Conservation (phyloP, 768 basidiomycete species). For the Lanmaoa rubissima region DNA sequence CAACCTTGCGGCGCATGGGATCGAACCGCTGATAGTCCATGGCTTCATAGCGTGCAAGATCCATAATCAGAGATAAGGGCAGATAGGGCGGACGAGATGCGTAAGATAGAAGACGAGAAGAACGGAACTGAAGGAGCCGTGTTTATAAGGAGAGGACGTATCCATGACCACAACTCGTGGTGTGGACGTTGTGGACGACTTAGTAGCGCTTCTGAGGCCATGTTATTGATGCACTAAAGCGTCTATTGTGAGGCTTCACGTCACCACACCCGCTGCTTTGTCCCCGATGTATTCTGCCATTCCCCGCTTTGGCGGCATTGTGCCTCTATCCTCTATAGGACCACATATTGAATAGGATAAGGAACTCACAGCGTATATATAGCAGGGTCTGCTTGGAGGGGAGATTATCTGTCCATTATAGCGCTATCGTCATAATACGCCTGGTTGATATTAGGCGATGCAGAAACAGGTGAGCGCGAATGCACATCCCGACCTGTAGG, state of each 20-base stretch:
- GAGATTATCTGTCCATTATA: slow-evolving; percentile 14
- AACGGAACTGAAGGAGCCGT: slow-evolving; percentile 26
- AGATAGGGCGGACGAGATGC: slow-evolving; percentile 26
- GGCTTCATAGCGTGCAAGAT: slow-evolving; percentile 25
- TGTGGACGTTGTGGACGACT: slow-evolving; percentile 20
- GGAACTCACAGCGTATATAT: slow-evolving; percentile 16
- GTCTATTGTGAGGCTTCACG: slow-evolving; percentile 14
- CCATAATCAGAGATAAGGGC: slow-evolving; percentile 30
- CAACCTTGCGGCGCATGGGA: slow-evolving; percentile 30
- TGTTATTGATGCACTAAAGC: slow-evolving; percentile 21
- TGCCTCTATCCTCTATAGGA: slow-evolving; percentile 1
- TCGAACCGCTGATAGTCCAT: slow-evolving; percentile 36
- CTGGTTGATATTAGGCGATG: slow-evolving; percentile 26
- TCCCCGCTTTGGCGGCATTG: slow-evolving; percentile 22
- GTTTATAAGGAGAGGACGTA: slow-evolving; percentile 22
- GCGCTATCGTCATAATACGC: slow-evolving; percentile 20
- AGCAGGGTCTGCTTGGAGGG: slow-evolving; percentile 1
- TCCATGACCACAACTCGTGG: slow-evolving; percentile 28
- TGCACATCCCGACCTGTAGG: slow-evolving; percentile 16
- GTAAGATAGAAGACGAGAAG: slow-evolving; percentile 29
- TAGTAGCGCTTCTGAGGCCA: slow-evolving; percentile 21
- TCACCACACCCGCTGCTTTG: slow-evolving; percentile 19
- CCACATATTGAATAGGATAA: slow-evolving; percentile 2
- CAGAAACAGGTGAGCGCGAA: slow-evolving; percentile 17
- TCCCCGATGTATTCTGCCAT: slow-evolving; percentile 9